Conservation (phyloP, 768 basidiomycete species). For the Kwoniella newhampshirensis region DNA sequence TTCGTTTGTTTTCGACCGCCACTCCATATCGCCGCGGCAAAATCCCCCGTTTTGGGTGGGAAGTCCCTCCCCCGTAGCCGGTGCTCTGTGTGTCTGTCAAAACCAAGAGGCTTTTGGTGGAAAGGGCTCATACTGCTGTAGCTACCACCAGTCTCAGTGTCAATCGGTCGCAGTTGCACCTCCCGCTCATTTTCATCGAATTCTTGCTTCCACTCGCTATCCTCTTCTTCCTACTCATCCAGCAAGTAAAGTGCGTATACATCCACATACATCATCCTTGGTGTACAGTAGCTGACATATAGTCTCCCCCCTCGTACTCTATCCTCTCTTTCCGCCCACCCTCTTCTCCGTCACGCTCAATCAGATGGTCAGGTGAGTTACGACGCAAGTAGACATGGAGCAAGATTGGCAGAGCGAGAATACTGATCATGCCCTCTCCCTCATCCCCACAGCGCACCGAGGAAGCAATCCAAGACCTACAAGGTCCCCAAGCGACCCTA, state of each 20-base stretch:
- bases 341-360: constrained; percentile 2
- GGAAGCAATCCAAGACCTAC: constrained; percentile 61
- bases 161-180: too few relatives aligned
- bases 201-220: not conserved
- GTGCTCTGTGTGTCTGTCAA: too few relatives aligned
- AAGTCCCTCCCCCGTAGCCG: not conserved
- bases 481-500: constrained; percentile 98
- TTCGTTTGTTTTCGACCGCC: constrained; percentile 12
- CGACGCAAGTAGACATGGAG: not conserved
- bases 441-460: constrained; percentile 41
- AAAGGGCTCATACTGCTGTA: too few relatives aligned
- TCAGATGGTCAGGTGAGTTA: constrained; percentile 35
- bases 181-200: not conserved
- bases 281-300: constrained; percentile 11
- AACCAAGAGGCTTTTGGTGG: too few relatives aligned
- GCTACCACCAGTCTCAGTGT: too few relatives aligned
- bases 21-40: constrained; percentile 22
- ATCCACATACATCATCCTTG: constrained; percentile 4
- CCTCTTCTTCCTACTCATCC: constrained; percentile 14
- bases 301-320: not conserved
- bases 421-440: not conserved
- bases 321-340: not conserved
- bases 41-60: not conserved
- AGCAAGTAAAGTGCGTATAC: constrained; percentile 29
- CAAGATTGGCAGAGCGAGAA: not conserved